phyloP scores from a whole-genome alignment of 2,329 filamentous ascomycete species.

The Polytolypa hystricis region DNA sequence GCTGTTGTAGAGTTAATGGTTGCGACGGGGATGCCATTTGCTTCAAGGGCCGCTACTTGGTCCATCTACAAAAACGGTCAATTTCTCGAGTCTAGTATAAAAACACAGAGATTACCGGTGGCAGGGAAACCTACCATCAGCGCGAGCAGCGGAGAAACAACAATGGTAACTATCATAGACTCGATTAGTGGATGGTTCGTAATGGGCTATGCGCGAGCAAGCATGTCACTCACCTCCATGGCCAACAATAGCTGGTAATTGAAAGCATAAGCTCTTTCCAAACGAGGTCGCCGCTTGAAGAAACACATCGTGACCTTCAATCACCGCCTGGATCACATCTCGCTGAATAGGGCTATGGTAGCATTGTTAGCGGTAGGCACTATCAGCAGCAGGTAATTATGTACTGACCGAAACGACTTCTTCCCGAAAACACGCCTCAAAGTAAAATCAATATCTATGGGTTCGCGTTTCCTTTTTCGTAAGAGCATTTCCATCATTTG shows the following conservation, averaged over 20 bases:
- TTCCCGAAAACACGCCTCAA: slow-evolving; percentile 64
- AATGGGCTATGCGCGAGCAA: neutral
- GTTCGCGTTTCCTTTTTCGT: slow-evolving; percentile 18
- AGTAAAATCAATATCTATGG: slow-evolving; percentile 60
- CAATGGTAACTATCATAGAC: slow-evolving; percentile 59
- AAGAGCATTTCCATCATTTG: slow-evolving; percentile 18
- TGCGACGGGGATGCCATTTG: slow-evolving; percentile 65
- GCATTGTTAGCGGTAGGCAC: neutral
- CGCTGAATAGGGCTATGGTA: slow-evolving; percentile 63
- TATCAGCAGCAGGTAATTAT: neutral
- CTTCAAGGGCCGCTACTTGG: slow-evolving; percentile 70
- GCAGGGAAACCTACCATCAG: slow-evolving; percentile 75
- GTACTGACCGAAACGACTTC: slow-evolving; percentile 53
- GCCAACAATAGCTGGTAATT: slow-evolving; percentile 80
- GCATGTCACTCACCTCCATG: slow-evolving; percentile 56
- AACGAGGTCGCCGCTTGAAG: slow-evolving; percentile 68
- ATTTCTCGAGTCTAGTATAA: too few species aligned
- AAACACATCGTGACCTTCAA: slow-evolving; percentile 81
- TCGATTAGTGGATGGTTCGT: slow-evolving; percentile 11
- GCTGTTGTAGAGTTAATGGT: slow-evolving; percentile 79
- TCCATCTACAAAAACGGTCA: slow-evolving; percentile 71
- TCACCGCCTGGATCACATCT: slow-evolving; percentile 72
- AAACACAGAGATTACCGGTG: too few species aligned
- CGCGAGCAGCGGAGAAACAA: slow-evolving; percentile 78
- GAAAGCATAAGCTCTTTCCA: slow-evolving; percentile 94